Percentiles rank a stretch among this genome's conserved stretches.
phyloP scores from a whole-genome alignment of 208 protist species.

The Trypanosoma grayi region DNA sequence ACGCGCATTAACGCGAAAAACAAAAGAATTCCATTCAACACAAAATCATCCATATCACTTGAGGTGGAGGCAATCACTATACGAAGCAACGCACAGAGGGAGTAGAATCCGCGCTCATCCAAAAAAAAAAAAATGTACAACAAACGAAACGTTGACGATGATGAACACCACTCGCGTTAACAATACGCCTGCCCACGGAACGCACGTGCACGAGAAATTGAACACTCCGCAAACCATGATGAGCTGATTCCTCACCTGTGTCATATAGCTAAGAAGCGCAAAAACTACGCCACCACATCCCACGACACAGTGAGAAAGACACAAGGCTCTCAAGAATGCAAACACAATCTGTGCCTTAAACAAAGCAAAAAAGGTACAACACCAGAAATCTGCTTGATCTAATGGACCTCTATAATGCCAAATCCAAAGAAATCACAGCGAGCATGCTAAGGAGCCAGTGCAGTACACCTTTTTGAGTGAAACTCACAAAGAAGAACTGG shows the following conservation, averaged over 20 bases:
- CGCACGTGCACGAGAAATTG: background rate
- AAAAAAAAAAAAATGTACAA: background rate
- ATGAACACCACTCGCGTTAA: slow-evolving; percentile 26
- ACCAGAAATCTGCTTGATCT: background rate
- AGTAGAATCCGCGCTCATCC: too few species aligned
- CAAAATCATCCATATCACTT: too few species aligned
- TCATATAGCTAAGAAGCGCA: slow-evolving; percentile 25
- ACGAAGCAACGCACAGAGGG: slow-evolving; percentile 2
- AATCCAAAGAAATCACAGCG: background rate
- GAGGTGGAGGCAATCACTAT: too few species aligned
- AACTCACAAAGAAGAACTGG: background rate
- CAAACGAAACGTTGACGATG: slow-evolving; percentile 15
- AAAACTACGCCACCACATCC: slow-evolving; percentile 28
- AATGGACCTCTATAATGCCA: background rate
- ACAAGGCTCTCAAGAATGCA: background rate
- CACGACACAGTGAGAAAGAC: slow-evolving; percentile 8
- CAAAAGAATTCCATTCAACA: too few species aligned
- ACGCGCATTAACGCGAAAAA: background rate
- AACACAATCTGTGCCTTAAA: background rate
- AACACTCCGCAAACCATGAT: slow-evolving; percentile 13
- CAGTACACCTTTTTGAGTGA: slow-evolving; percentile 7
- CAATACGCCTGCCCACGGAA: slow-evolving; percentile 11
- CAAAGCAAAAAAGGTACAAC: slow-evolving; percentile 6
- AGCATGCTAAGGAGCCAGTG: slow-evolving; percentile 7
- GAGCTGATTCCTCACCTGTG: background rate